A percentile compares a stretch with the other conserved stretches of the same genome.
phyloP scores from a whole-genome alignment of 495 filamentous ascomycete genomes.

The Haplographium delicatum region DNA sequence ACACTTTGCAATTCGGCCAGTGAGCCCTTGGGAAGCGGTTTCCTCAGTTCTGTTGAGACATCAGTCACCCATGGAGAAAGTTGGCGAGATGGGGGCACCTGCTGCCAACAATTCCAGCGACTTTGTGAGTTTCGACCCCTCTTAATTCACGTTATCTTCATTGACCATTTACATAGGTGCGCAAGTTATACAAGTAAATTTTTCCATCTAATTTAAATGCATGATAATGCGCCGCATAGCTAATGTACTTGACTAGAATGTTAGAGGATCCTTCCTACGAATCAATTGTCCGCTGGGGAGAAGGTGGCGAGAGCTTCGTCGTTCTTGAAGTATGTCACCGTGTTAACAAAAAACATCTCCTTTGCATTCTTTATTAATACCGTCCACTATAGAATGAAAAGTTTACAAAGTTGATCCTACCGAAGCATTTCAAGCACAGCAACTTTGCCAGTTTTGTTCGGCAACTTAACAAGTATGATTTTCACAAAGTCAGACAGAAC shows the following conservation, averaged over 20 bases:
- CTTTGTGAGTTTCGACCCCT: conserved; percentile 28
- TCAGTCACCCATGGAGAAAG: conserved; percentile 19
- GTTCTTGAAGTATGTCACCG: conserved; percentile 75
- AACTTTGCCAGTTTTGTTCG: conserved; percentile 99
- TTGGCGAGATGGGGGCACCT: conserved; percentile 21
- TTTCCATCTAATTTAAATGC: neutral
- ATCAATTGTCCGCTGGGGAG: conserved; percentile 90
- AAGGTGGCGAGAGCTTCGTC: conserved; percentile 92
- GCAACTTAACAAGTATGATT: conserved; percentile 99
- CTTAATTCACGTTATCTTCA: neutral
- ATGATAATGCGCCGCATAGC: conserved; percentile 11
- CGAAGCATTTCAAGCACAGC: conserved; percentile 99
- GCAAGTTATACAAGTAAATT: conserved; percentile 97
- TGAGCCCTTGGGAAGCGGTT: neutral
- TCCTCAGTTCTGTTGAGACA: neutral
- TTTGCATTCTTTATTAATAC: conserved; percentile 4
- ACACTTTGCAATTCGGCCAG: neutral
- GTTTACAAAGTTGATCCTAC: conserved; percentile 95
- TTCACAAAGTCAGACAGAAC: conserved; percentile 97
- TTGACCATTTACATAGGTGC: conserved; percentile 58
- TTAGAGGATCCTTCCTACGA: conserved; percentile 92
- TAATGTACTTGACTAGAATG: conserved; percentile 61
- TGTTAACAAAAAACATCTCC: neutral
- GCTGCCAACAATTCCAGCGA: conserved; percentile 29
- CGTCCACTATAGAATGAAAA: conserved; percentile 72